phyloP scores from a whole-genome alignment of 106 monocot genomes.

The Posidonia australis region DNA sequence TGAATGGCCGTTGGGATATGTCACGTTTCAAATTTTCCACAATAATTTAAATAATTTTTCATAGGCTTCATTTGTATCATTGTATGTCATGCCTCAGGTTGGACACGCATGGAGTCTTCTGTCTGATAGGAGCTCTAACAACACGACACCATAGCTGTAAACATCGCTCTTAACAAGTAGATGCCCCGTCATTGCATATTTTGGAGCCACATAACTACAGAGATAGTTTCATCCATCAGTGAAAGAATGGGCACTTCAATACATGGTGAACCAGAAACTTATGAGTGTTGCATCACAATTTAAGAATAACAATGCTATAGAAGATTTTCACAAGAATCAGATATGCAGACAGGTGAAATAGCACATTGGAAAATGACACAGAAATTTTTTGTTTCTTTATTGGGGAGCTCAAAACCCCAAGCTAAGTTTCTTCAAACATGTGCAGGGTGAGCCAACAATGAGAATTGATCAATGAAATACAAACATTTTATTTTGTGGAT shows the following conservation, averaged over 20 bases:
- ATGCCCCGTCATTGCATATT: conserved; percentile 98
- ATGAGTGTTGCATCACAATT: not conserved
- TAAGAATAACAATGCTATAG: no score
- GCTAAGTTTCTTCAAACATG: no score
- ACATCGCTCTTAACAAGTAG: conserved; percentile 96
- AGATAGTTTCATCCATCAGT: not conserved
- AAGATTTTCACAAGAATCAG: no score
- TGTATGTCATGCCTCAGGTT: conserved; percentile 56
- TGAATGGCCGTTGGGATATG: conserved; percentile 80
- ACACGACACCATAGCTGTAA: conserved; percentile 92
- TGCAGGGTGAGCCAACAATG: no score
- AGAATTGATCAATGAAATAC: no score
- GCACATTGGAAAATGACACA: not conserved
- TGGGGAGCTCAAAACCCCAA: no score
- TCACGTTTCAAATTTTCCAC: no score
- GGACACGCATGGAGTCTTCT: conserved; percentile 81
- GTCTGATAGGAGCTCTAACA: conserved; percentile 82
- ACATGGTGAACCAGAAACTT: not conserved
- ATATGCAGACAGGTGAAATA: not conserved
- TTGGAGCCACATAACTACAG: conserved; percentile 90
- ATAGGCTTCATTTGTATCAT: conserved; percentile 37
- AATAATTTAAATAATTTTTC: no score
- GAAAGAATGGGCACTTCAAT: not conserved
- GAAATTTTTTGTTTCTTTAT: no score
- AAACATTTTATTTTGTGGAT: no score